Base-by-base conservation (phyloP, 1,139 yeast genomes). In the Hansenula sp. region DNA sequence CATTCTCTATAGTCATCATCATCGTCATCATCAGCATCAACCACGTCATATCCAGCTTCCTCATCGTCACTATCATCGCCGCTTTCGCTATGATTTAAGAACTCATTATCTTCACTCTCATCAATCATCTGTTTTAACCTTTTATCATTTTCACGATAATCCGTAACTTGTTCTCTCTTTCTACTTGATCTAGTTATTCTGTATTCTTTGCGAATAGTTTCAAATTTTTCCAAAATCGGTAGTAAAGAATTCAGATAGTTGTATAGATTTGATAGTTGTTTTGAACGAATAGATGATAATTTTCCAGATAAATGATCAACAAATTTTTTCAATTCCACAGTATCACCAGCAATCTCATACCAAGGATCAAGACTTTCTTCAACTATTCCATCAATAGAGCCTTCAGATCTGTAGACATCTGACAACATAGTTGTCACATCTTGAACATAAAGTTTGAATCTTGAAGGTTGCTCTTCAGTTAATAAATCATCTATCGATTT, bases 381-480 rank as follows among this genome's bases (percentile, higher is more conserved):
- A 37, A 8, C 12, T 21, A 18, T 11, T 12, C 31, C 25, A 3
- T 11, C 25, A 3, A 6, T 16, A 4, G 27, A 41, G 16, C 13
- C 22, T 3, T 19, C 9, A 2, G 24, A 18, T 42, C 65, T 21
- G 16, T 32, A 55, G 1, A 64, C 52, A 6, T 60, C 61, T 2
- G 52, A 47, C 21, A 72, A 52, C 62, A 68, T 61, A 22, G 59
- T 55, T 39, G 69, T 63, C 1, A 71, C 66, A 55, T 74, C 79
- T 46, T 73, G 73, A n/a, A 73, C 77, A 42, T 71, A 73, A n/a
- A 74, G 51, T 40, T 70, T 72, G 56, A 74, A 74, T 14, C 59
- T 50, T 2, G 76, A 65, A 0, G 72, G 67, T 17, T 55, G 52
- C 1, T 53, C 51, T 2, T 53, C 49, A 10, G 26, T 24, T 24